These are phyloP conservation scores for Penicillium sp. DNA, from an alignment of 2,329 filamentous ascomycete genomes.

Conservation along the genomic window DNA sequence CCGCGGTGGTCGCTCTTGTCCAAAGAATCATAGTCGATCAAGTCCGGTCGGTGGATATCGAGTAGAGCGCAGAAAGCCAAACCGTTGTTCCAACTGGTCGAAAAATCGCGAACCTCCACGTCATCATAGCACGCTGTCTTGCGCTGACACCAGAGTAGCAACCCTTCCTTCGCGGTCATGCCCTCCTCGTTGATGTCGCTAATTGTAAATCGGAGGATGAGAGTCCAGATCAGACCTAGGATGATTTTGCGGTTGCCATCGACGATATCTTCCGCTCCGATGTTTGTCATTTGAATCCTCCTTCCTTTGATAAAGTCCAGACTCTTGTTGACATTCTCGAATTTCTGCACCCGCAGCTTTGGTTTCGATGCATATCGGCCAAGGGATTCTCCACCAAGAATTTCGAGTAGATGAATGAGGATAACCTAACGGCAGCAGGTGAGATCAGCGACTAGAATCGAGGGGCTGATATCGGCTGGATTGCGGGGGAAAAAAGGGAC, in stretches of 20 bases:
- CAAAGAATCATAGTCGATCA: conserved; percentile 93
- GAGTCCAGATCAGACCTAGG: conserved; percentile 93
- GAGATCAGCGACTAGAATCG: background rate
- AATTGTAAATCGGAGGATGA: conserved; percentile 97
- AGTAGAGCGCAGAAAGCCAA: conserved; percentile 93
- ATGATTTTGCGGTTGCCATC: conserved; percentile 98
- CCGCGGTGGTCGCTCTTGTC: conserved; percentile 92
- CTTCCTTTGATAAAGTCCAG: conserved; percentile 89
- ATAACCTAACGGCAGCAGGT: conserved; percentile 64
- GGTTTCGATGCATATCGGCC: conserved; percentile 96
- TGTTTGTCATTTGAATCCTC: conserved; percentile 96
- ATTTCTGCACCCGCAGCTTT: conserved; percentile 91
- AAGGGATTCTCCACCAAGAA: conserved; percentile 88
- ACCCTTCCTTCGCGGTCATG: conserved; percentile 93
- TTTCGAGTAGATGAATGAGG: conserved; percentile 95
- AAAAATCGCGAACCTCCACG: conserved; percentile 93
- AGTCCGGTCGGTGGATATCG: conserved; percentile 93
- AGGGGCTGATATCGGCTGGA: background rate
- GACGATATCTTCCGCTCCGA: conserved; percentile 96
- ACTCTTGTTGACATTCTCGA: conserved; percentile 96
- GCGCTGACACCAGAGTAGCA: conserved; percentile 94
- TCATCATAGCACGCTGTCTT: conserved; percentile 99
- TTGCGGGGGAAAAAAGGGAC: conserved; percentile 36
- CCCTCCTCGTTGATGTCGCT: conserved; percentile 98
- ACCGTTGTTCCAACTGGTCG: conserved; percentile 93